Evolutionary conservation across 148 eudicot species (phyloP), one percentile per base, ranked within the genome.

Genomic region (Camellia sinensis): DNA sequence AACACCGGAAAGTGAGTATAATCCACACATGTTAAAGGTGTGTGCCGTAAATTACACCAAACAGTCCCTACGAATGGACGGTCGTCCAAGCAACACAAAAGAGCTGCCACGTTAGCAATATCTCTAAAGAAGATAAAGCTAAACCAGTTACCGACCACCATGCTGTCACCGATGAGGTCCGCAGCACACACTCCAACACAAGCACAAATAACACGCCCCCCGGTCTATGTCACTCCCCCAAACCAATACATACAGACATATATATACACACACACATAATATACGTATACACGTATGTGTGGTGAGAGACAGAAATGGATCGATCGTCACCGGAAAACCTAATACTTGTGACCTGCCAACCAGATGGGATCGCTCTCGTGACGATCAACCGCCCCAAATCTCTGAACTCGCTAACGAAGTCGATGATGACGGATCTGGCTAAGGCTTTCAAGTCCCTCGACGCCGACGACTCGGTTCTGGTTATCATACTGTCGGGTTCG

Each of bases 301-400:
- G 15, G 22, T 45, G 50, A 40, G n/a, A 56, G 18, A 66, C 72
- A 56, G 18, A 66, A 77, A 84, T 84, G 87, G 80, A 73, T 19
- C 71, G 63, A 19, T n/a, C 85, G 46, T 21, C 85, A 66, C 80
- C 88, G 86, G 97, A 91, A 46, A 81, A 87, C 41, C 82, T 85
- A 12, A 91, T 95, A 60, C 82, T 85, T 8, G 92, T 91, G 12
- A 84, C 74, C 72, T 88, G 85, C 8, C 91, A 91, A 0, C 82
- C 85, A 0, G 72, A 46, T 70, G 98, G 97, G 2, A 81, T 96
- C 57, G 97, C 89, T 63, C 79, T 84, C 79, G 76, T 94, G 46
- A 88, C 83, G 15, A 91, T 96, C 56, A 94, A 94, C 85, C 91
- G 99, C 1, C 99, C 99, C n/a, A 90, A 89, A 43, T 89, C 91